Percentiles rank a stretch among this genome's conserved stretches.
phyloP scores from a whole-genome alignment of 495 filamentous ascomycete genomes.

The Xylaria castorea region DNA sequence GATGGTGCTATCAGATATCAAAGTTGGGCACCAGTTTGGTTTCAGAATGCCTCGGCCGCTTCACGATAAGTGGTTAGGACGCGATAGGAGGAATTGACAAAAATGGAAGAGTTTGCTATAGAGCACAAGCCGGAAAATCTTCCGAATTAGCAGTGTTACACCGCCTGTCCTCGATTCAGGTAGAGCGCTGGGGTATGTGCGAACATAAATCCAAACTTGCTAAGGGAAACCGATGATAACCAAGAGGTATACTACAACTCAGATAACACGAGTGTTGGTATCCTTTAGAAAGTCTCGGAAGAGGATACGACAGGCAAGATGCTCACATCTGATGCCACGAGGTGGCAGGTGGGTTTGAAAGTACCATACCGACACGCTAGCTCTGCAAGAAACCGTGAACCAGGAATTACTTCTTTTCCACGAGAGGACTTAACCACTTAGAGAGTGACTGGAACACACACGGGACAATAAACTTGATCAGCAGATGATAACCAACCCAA shows the following conservation, averaged over 20 bases:
- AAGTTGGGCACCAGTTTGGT: slow-evolving; percentile 42
- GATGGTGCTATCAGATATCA: slow-evolving; percentile 37
- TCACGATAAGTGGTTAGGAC: slow-evolving; percentile 38
- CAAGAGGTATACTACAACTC: slow-evolving; percentile 7
- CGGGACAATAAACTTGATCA: slow-evolving; percentile 15
- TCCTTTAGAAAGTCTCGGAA: slow-evolving; percentile 1
- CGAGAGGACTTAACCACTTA: slow-evolving; percentile 2
- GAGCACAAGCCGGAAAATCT: slow-evolving; percentile 32
- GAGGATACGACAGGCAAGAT: not conserved
- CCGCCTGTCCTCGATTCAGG: slow-evolving; percentile 38
- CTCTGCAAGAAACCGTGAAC: slow-evolving; percentile 29
- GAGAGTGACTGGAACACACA: slow-evolving; percentile 12
- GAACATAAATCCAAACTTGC: slow-evolving; percentile 32
- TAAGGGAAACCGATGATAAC: slow-evolving; percentile 31
- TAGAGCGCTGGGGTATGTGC: slow-evolving; percentile 27
- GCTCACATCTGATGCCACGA: slow-evolving; percentile 19
- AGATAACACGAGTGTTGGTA: slow-evolving; percentile 15
- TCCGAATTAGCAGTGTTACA: slow-evolving; percentile 38
- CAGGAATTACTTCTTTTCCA: slow-evolving; percentile 9
- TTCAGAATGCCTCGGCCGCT: slow-evolving; percentile 38
- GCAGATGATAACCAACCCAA: slow-evolving; percentile 11
- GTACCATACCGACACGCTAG: slow-evolving; percentile 30
- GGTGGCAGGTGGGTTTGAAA: slow-evolving; percentile 29
- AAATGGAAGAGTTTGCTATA: slow-evolving; percentile 27
- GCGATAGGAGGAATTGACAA: slow-evolving; percentile 34